Conservation (phyloP, 2,329 filamentous ascomycete species). For the Fusarium chuoi region DNA sequence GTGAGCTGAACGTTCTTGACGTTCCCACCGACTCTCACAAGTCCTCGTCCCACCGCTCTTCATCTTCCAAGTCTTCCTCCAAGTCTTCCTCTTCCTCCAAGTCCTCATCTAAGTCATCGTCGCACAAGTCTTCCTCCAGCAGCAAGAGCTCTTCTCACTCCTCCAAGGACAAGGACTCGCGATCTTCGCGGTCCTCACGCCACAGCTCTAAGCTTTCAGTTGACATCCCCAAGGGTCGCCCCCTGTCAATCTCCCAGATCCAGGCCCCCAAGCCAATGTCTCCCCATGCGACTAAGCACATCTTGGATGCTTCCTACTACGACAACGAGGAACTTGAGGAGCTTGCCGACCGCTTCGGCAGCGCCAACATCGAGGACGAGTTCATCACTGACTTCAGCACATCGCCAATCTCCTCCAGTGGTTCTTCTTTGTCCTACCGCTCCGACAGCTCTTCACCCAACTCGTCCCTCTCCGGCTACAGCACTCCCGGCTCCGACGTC, state of each 20-base stretch:
- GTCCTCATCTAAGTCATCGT: slow-evolving; percentile 55
- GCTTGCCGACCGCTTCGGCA: slow-evolving; percentile 79
- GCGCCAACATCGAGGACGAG: slow-evolving; percentile 67
- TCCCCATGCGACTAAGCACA: slow-evolving; percentile 86
- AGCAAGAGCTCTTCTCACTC: slow-evolving; percentile 56
- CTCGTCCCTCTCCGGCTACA: slow-evolving; percentile 80
- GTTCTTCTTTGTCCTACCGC: slow-evolving; percentile 76
- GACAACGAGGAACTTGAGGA: slow-evolving; percentile 79
- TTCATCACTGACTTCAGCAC: slow-evolving; percentile 64
- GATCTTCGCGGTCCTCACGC: slow-evolving; percentile 55
- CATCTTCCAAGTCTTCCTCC: slow-evolving; percentile 56
- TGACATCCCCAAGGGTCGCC: slow-evolving; percentile 88
- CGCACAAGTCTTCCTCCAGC: slow-evolving; percentile 47
- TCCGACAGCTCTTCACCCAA: slow-evolving; percentile 80
- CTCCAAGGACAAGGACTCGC: slow-evolving; percentile 56
- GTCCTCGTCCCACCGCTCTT: slow-evolving; percentile 54
- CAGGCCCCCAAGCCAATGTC: slow-evolving; percentile 89
- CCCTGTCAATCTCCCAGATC: slow-evolving; percentile 89
- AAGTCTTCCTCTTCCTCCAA: slow-evolving; percentile 50
- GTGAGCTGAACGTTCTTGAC: slow-evolving; percentile 97
- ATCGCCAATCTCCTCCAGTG: slow-evolving; percentile 72
- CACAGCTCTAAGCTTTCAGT: slow-evolving; percentile 62
- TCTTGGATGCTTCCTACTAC: slow-evolving; percentile 84
- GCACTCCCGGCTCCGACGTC: slow-evolving; percentile 80
- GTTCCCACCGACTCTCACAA: slow-evolving; percentile 69